phyloP scores from a whole-genome alignment of 2,329 filamentous ascomycete genomes.

The Neonectria magnoliae region DNA sequence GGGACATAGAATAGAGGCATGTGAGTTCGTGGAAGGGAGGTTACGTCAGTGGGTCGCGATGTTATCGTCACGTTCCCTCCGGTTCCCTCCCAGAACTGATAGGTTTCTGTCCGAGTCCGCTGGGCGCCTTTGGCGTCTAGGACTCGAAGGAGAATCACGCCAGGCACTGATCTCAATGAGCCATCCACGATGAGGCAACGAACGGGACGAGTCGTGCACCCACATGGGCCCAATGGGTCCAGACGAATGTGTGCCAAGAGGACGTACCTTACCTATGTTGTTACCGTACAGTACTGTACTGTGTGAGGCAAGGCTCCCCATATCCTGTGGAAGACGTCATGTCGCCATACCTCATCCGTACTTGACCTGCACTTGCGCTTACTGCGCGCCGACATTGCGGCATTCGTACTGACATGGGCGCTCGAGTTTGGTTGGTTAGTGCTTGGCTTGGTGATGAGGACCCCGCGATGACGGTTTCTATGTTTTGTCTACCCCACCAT shows the following conservation, averaged over 20 bases:
- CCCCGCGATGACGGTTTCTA: constrained; percentile 4
- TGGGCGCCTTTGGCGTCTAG: neutral
- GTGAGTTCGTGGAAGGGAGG: constrained; percentile 18
- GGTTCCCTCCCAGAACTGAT: neutral
- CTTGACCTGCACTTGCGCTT: neutral
- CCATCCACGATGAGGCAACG: constrained; percentile 18
- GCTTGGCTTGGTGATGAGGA: constrained; percentile 9
- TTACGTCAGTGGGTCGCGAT: constrained; percentile 17
- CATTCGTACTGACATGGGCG: neutral
- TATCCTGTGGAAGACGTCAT: constrained; percentile 14
- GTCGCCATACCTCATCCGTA: neutral
- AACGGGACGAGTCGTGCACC: constrained; percentile 7
- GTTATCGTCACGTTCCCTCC: constrained; percentile 11
- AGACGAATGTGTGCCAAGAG: neutral
- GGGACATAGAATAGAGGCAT: neutral
- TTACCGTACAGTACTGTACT: neutral
- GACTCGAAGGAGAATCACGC: neutral
- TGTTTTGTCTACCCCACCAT: neutral
- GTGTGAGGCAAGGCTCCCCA: neutral
- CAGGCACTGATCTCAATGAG: neutral
- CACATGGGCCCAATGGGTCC: neutral
- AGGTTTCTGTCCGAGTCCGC: neutral
- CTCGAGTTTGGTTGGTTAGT: neutral
- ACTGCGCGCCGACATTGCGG: neutral
- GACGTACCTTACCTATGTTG: neutral